Base-by-base conservation (phyloP, 2,329 filamentous ascomycete genomes). In the Didymella glomerata region DNA sequence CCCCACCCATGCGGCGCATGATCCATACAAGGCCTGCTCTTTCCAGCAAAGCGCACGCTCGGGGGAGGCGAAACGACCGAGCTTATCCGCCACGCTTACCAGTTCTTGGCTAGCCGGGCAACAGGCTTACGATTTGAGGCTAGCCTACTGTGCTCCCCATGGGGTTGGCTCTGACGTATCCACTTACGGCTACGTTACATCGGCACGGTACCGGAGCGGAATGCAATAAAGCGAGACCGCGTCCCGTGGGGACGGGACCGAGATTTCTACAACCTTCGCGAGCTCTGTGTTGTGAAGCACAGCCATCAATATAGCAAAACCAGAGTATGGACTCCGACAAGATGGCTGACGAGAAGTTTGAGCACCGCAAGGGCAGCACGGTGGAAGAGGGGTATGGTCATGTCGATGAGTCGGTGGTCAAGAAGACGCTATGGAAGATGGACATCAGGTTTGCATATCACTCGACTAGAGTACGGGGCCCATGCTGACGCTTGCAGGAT, bases 381-480 rank as follows among this genome's bases (percentile, higher is more conserved):
- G 62, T 66, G 27, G 70, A 71, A 18, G 65, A 65, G 48, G 67
- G 58, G 18, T 40, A 60, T 28, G 47, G 45, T 18, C 57, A 48
- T 4, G 57, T 63, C 4, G 61, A 65, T 38, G 52, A 20, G 25
- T 48, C 57, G 22, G 38, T 68, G 44, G 63, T 61, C 16, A 60
- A 67, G 36, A 78, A 70, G 46, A 70, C 86, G 25, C 71, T 87
- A 18, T 80, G 80, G 68, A 86, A 86, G 72, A 78, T 85, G 61
- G 84, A 86, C 72, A 77, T 81, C 22, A 80, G 83, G 84, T 74
- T 61, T 50, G 64, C 48, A 18, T 28, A 18, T 20, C n/a, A 22
- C 20, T 47, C 30, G 11, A 27, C 27, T 38, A 41, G 20, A 27
- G 14, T 24, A 60, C 36, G 16, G 27, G 27, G 56, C 16, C 41